Evolutionary conservation across 192 early-diverging fungal species (phyloP).

Genomic region (Globomyces pollinis-pini): DNA sequence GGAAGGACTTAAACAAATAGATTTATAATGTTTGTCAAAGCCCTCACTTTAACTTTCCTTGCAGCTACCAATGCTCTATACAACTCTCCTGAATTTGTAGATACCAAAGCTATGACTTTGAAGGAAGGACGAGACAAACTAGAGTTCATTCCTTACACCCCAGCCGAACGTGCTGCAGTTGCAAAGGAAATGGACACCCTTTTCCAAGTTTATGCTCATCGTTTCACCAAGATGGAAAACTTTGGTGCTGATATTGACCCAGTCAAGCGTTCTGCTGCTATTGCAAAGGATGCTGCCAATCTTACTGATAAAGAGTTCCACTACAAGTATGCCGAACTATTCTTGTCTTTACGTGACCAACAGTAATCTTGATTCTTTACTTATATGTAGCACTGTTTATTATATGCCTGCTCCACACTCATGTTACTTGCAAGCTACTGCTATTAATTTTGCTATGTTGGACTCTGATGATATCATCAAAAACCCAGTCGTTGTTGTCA

Average conservation of each 20-base stretch:
- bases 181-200: not conserved
- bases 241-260: constrained; percentile 12
- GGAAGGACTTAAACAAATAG: too few relatives aligned
- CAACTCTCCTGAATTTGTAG: too few relatives aligned
- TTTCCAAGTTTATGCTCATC: not conserved
- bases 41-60: too few relatives aligned
- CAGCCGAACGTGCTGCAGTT: not conserved
- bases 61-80: too few relatives aligned
- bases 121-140: not conserved
- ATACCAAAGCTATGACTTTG: too few relatives aligned
- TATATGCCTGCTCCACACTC: not conserved
- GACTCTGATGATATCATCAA: constrained; percentile 9
- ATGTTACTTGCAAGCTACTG: not conserved
- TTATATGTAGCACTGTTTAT: not conserved
- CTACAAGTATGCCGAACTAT: constrained; percentile 8
- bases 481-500: constrained; percentile 1
- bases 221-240: not conserved
- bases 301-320: constrained; percentile 17
- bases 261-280: not conserved
- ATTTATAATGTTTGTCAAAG: too few relatives aligned
- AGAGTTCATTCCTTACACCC: not conserved
- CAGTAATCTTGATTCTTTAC: constrained; percentile 17
- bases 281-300: constrained; percentile 9
- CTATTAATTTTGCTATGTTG: constrained; percentile 9
- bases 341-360: constrained; percentile 18